phyloP scores from a whole-genome alignment of 768 basidiomycete species.

The Naganishia vaughanmartiniae region DNA sequence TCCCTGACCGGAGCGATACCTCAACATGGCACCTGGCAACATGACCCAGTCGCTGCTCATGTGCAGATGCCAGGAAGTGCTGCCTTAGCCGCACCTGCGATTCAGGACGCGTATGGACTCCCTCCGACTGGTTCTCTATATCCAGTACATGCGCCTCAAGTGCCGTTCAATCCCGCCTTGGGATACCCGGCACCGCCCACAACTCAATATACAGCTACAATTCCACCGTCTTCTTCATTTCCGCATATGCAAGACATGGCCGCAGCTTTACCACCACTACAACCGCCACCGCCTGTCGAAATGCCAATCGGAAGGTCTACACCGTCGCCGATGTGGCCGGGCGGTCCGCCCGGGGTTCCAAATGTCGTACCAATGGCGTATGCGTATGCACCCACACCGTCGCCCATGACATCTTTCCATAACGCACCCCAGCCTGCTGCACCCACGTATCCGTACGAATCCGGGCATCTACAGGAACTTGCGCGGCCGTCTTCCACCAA shows the following conservation, averaged over 20 bases:
- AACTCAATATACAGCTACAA: conserved; percentile 4
- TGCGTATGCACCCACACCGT: background rate
- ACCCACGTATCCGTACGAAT: background rate
- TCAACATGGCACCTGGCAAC: conserved; percentile 22
- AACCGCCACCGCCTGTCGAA: conserved; percentile 3
- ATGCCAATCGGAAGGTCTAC: background rate
- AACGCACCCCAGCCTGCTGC: background rate
- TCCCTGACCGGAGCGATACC: conserved; percentile 26
- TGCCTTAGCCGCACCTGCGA: background rate
- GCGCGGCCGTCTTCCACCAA: conserved; percentile 24
- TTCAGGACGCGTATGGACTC: conserved; percentile 3
- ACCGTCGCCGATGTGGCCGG: background rate
- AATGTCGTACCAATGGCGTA: background rate
- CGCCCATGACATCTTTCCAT: background rate
- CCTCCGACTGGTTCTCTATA: conserved; percentile 1
- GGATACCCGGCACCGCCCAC: background rate
- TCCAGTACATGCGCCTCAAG: background rate
- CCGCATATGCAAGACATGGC: conserved; percentile 28
- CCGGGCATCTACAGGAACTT: background rate
- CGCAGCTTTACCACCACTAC: conserved; percentile 1
- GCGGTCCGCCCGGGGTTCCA: background rate
- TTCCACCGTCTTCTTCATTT: conserved; percentile 30
- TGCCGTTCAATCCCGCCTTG: background rate
- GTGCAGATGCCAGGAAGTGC: background rate
- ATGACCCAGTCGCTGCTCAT: background rate